Base-by-base conservation (phyloP, 2,329 filamentous ascomycete genomes). In the Calonectria multiphialidica region DNA sequence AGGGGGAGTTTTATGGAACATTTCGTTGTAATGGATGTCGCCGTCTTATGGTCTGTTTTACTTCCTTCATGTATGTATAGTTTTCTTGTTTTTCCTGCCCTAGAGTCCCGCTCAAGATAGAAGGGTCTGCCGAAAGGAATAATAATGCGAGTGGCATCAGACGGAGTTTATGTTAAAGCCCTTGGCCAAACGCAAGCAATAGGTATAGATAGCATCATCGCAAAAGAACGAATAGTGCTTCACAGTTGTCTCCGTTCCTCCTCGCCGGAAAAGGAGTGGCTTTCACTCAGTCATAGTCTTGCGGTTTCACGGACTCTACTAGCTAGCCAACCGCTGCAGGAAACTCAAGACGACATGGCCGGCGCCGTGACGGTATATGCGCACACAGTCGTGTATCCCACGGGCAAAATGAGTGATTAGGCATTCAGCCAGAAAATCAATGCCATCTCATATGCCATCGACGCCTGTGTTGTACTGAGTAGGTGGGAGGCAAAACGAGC, bases 11-110 rank as follows among this genome's bases (percentile, higher is more conserved):
- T 78, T 66, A 69, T 50, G 77, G 75, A 50, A 76, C 71, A 72
- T 68, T 76, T 79, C 67, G 67, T 80, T 77, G 75, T 74, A 79
- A 78, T 73, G 76, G 73, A 73, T 77, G 73, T 75, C 65, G 64
- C 66, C 68, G 59, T 68, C 47, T 45, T 68, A 66, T 75, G 70
- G 66, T 72, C 70, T 78, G 44, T 71, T 71, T 62, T 62, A 66
- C 66, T 73, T 68, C 57, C 70, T 77, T 68, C 73, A 72, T 73
- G 76, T 74, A 78, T 70, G 72, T 71, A 75, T 75, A 72, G 53
- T 72, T 77, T 69, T 61, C 66, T 75, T 75, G 65, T 66, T 42
- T 72, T 75, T 63, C 70, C 63, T 49, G 71, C 65, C 47, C 72
- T 74, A 66, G 73, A 75, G 57, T 44, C 44, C 44, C 55, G 37